Base-by-base conservation (phyloP, 306 rosid genomes). In the Quercus gilva region DNA sequence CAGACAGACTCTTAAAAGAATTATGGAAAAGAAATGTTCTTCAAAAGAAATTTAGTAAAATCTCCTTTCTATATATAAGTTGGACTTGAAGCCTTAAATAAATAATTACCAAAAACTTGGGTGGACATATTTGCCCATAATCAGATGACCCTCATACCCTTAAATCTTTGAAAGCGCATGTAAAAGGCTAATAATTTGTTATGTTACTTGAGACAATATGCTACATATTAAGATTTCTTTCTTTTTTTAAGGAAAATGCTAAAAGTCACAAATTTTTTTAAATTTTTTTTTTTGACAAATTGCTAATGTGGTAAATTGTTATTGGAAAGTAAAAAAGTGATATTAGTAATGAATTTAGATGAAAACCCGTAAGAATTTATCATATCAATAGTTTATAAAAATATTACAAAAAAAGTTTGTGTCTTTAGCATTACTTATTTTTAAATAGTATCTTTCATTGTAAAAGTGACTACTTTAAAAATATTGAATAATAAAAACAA, bases 1-100 rank as follows among this genome's bases (percentile, higher is more conserved):
- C 15, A 23, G 82, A 71, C 57, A 76, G 74, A 23, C 51, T 8
- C 5, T 12, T 18, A 67, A 67, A 37, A 12, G 67, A 87, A 80
- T 79, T 69, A 79, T 75, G 59, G 59, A 17, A 53, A 29, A 29
- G 43, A 53, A 73, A 1, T 72, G 43, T 73, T 28, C 43, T 73
- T 9, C 17, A 35, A 68, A 68, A 35, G 72, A 78, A 64, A 64
- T 35, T 49, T 35, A 20, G 33, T 19, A 73, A 74, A 82, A 53
- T 14, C 19, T 70, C 45, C 72, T 68, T 35, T 68, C 15, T 68
- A 33, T 9, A 35, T 68, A 33, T 35, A 68, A 68, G 23, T 65
- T 31, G 43, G 43, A 64, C 70, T 64, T 29, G 21, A 17, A 65
- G 23, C 45, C 23, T 65, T 65, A n/a, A 18, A 18, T 12, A 49